These are phyloP conservation scores for Phytophthora cactorum DNA, from an alignment of 352 stramenopile genomes.

Conservation along the genomic window DNA sequence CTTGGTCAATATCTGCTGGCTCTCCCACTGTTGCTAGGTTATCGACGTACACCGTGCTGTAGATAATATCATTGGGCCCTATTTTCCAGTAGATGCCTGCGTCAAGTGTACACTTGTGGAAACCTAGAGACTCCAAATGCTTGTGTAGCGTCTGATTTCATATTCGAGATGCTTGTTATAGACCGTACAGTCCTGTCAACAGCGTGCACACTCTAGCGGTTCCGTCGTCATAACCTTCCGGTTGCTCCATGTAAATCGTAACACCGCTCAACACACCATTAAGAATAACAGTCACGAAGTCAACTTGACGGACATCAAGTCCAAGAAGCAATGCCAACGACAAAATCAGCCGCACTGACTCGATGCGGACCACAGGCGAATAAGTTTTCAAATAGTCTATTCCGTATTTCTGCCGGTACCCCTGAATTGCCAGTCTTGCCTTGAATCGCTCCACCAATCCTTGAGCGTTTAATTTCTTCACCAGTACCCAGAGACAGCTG, in stretches of 20 bases:
- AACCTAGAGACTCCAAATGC: not conserved
- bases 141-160: not conserved
- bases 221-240: too few species aligned
- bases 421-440: not conserved
- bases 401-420: not conserved
- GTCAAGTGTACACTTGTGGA: not conserved
- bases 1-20: not conserved
- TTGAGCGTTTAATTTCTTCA: too few species aligned
- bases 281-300: too few species aligned
- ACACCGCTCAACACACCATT: too few species aligned
- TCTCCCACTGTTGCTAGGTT: too few species aligned
- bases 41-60: not conserved
- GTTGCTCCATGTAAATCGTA: too few species aligned
- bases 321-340: too few species aligned
- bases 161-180: not conserved
- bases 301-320: too few species aligned
- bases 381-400: not conserved
- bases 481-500: too few species aligned
- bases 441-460: not conserved
- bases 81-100: constrained; percentile 3
- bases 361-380: too few species aligned
- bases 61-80: not conserved
- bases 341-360: too few species aligned
- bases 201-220: too few species aligned
- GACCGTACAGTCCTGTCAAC: not conserved